Evolutionary conservation across 1,139 yeast genomes (phyloP), one percentile per base, ranked within the genome.

Genomic region (Yamadazyma aaseri): DNA sequence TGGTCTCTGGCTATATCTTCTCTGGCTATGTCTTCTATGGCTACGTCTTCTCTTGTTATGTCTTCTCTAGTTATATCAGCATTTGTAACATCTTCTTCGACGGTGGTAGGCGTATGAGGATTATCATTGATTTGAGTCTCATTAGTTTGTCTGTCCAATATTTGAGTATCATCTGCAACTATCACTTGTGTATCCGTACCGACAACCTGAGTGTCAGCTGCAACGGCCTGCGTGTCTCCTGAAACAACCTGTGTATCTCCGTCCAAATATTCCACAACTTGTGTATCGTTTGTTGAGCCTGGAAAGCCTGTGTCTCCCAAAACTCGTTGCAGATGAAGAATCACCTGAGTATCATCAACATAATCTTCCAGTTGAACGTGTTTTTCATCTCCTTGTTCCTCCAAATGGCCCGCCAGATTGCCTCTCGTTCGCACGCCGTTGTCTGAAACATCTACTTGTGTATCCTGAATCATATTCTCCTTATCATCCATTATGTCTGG

Each of bases 161-260:
- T 8, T 13, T 25, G 28, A 11, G 28, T 25, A 11, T 25, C 28
- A 22, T 7, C 6, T 7, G 25, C 12, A 22, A 7, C 15, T 24
- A 24, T 7, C n/a, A 26, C 20, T 16, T 18, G 32, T 18, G 33
- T 25, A 26, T 25, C 33, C 15, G 20, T 17, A 9, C 29, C 28
- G n/a, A 29, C 20, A 6, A 27, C 30, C 20, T 36, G 38, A 8
- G 40, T 36, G 12, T 33, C 40, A 7, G 13, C 24, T 12, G 13
- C n/a, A 5, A 28, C 15, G 11, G n/a, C 17, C 24, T 9, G 12
- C 5, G 18, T 11, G 6, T 12, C 18, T 12, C 5, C 16, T n/a
- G 11, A 18, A 9, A 31, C 13, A 14, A 21, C 26, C 18, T 28
- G 31, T 20, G 40, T 29, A 18, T 33, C 33, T 15, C 31, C 32